These are phyloP conservation scores for Volvox reticuliferus DNA, from an alignment of 139 green algal species.

Conservation along the genomic window DNA sequence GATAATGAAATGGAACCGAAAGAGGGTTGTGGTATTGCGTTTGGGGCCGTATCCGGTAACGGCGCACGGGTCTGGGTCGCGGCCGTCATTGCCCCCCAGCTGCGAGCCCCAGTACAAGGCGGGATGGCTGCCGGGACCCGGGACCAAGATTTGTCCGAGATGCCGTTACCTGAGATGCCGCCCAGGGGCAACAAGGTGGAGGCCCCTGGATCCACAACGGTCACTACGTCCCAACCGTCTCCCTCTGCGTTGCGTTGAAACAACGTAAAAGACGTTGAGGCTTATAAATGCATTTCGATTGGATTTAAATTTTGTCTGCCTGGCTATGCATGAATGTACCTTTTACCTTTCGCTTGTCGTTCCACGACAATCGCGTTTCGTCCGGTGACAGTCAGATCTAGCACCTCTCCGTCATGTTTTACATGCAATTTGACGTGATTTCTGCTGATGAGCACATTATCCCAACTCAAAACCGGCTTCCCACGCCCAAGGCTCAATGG, in stretches of 20 bases:
- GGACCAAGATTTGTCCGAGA: too few relatives aligned
- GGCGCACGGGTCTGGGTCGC: too few relatives aligned
- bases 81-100: too few relatives aligned
- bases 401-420: not conserved
- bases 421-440: not conserved
- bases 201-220: not conserved
- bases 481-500: not conserved
- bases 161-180: not conserved
- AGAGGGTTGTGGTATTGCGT: too few relatives aligned
- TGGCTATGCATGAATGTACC: too few relatives aligned
- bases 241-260: not conserved
- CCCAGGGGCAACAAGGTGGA: not conserved
- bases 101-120: too few relatives aligned
- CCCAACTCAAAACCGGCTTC: constrained; percentile 1
- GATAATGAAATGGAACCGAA: too few relatives aligned
- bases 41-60: too few relatives aligned
- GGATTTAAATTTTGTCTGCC: too few relatives aligned
- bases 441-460: constrained; percentile 24
- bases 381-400: not conserved
- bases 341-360: not conserved
- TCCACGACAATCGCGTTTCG: not conserved
- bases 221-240: constrained; percentile 9
- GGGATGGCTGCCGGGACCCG: too few relatives aligned
- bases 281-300: too few relatives aligned
- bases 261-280: too few relatives aligned